Evolutionary conservation across 1,284 basidiomycete genomes (phyloP), one percentile per base, ranked within the genome.

Genomic region (Blastosporella zonata): DNA sequence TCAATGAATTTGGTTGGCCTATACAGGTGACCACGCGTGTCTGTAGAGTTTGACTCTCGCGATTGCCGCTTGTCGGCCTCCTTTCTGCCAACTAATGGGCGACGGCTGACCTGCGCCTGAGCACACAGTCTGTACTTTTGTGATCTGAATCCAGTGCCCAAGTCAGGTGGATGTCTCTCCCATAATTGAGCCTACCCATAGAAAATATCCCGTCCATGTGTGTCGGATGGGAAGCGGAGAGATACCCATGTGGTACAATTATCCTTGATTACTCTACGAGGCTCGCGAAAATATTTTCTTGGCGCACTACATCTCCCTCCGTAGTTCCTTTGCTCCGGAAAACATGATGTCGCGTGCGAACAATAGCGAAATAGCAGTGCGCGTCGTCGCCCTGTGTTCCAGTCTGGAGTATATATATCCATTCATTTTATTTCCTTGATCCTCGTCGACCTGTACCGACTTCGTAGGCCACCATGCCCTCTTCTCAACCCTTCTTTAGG

Each of bases 401-500:
- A 41, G 12, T 21, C 36, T 12, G 27, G 35, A 23, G 48, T 55
- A 55, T 53, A 55, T 50, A 53, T 50, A 47, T n/a, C 6, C 33
- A 20, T 17, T 34, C 21, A 22, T 10, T 22, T 20, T 37, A 9
- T 25, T 23, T 47, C 15, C 22, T 34, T 41, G 12, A 38, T 40
- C 31, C 28, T 43, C 23, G 13, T 35, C 10, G 22, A 38, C 17
- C 43, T 22, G 31, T 35, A 29, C 36, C 9, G 27, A 20, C 39
- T 42, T 33, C 41, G 35, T 21, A 20, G 23, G 13, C 25, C 23
- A 46, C 33, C 25, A 61, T 60, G 57, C 47, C 44, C n/a, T 21
- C 12, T 25, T 23, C 29, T 38, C 54, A 46, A 31, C 45, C 51
- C 7, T 49, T 55, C 25, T 60, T 64, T 45, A 56, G 43, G 41